Evolutionary conservation across 805 yeast genomes (phyloP), one percentile per base, ranked within the genome.

Genomic region (Candida gorgasii): DNA sequence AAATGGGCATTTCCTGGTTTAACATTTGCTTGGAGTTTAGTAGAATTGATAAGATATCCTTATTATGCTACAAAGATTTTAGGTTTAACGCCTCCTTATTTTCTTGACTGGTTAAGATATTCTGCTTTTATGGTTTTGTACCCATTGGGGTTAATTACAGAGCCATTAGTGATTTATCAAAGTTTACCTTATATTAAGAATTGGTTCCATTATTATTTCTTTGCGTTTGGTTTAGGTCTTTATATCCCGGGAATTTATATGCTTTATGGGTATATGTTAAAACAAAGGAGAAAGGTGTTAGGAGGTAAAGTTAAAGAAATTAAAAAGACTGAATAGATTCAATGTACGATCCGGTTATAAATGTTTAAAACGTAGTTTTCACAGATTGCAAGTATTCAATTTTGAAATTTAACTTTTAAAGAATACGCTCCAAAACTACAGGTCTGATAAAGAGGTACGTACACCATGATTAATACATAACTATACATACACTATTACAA

Each of bases 241-340:
- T 65, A 65, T 39, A 16, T 63, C 5, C 70, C 70, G 3, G 69
- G 70, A 3, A 60, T 65, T 40, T 32, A 50, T 14, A 31, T 43
- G 16, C 46, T 65, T 15, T 64, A 62, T 46, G 39, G 47, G 20
- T 54, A 65, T 48, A 64, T 65, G 69, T 52, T 57, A 39, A 51
- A 43, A 27, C 70, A 64, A 40, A 47, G 69, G 38, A 36, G 38
- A 17, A 58, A 53, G 47, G 54, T 47, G n/a, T 43, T 58, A 32
- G 29, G 37, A 4, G 13, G n/a, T 15, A 28, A 24, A 24, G 28
- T 24, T 16, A 32, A 36, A 15, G 24, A 16, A 34, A 29, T 13
- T 5, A 6, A 8, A 4, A 29, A 18, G 7, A 24, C 4, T 13
- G n/a, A n/a, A n/a, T n/a, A n/a, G n/a, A n/a, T n/a, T n/a, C n/a